Conservation (phyloP, 73 alveolate species). For the Tetrahymena elliotti region DNA sequence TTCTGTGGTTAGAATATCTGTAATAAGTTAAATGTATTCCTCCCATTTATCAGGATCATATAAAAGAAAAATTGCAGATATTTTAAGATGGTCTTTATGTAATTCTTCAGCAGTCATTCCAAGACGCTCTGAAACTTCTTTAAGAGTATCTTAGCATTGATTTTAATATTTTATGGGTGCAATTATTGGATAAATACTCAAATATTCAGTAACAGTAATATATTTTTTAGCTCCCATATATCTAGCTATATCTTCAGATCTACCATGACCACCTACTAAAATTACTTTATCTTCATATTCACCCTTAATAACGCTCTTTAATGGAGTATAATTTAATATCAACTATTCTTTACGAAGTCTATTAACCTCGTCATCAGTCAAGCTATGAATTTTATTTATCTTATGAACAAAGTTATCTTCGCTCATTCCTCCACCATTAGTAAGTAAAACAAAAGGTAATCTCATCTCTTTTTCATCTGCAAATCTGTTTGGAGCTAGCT, state of each 20-base stretch:
- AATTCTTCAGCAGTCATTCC: not conserved
- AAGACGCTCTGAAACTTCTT: not conserved
- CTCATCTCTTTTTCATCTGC: not conserved
- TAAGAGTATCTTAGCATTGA: not conserved
- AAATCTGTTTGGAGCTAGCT: not conserved
- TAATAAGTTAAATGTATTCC: not conserved
- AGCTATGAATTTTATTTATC: not conserved
- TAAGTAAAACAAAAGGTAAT: not conserved
- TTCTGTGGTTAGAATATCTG: not conserved
- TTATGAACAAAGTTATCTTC: not conserved
- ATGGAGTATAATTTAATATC: not conserved
- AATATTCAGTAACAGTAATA: constrained; percentile 2
- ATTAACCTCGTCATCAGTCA: not conserved
- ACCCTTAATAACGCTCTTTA: not conserved
- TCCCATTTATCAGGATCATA: constrained; percentile 19
- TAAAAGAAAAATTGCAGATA: not conserved
- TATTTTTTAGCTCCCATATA: constrained; percentile 1
- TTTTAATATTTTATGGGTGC: not conserved
- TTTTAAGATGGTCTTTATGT: not conserved
- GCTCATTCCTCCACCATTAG: constrained; percentile 16
- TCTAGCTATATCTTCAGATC: not conserved
- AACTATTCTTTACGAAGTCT: not conserved
- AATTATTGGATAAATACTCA: not conserved
- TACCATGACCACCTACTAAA: not conserved
- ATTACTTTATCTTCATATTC: not conserved